phyloP scores from a whole-genome alignment of 345 rosid species.

The Eucalyptus tenuipes region DNA sequence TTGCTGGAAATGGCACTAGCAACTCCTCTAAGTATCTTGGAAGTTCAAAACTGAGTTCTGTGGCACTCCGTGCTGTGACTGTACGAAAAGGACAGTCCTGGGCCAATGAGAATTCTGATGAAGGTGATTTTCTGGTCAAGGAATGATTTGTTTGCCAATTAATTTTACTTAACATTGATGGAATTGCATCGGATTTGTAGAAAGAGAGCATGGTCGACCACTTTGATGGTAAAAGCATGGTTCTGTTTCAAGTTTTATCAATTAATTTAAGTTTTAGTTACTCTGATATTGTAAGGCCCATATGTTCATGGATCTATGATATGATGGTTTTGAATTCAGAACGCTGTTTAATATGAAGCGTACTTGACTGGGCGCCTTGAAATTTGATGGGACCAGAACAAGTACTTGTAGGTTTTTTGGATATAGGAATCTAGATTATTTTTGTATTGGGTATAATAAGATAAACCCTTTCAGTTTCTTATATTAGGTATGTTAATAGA shows the following conservation, averaged over 20 bases:
- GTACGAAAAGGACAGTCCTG: conserved; percentile 82
- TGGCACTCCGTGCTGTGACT: conserved; percentile 76
- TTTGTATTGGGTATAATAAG: background rate
- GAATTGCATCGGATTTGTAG: background rate
- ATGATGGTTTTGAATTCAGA: background rate
- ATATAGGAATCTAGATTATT: background rate
- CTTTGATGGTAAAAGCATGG: background rate
- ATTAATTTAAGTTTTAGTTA: background rate
- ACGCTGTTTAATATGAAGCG: background rate
- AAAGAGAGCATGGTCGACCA: background rate
- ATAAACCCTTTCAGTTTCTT: background rate
- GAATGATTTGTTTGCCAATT: background rate
- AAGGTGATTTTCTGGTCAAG: conserved; percentile 30
- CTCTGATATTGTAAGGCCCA: background rate
- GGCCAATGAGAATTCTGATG: conserved; percentile 85
- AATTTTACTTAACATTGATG: background rate
- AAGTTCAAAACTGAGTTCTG: conserved; percentile 73
- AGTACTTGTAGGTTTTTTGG: background rate
- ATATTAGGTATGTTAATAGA: background rate
- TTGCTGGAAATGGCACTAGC: conserved; percentile 60
- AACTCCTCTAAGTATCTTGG: conserved; percentile 77
- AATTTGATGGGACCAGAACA: background rate
- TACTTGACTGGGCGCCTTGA: background rate
- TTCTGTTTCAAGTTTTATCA: background rate
- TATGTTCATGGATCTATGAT: background rate